Evolutionary conservation across 306 rosid species (phyloP).

Genomic region (Fragaria nilgerrensis): DNA sequence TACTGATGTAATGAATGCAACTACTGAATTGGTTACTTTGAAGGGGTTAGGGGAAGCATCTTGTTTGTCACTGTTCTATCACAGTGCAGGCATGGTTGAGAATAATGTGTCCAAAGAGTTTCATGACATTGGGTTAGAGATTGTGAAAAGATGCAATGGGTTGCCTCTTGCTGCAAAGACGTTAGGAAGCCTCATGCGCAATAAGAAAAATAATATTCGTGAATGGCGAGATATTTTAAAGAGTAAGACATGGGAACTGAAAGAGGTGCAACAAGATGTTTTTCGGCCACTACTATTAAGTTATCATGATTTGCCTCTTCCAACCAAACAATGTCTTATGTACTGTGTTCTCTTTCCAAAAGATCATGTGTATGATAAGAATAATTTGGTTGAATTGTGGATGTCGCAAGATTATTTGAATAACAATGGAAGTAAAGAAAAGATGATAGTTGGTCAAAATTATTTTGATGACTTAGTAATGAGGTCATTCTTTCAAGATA

Average conservation of each 20-base stretch:
- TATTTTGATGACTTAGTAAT: neutral
- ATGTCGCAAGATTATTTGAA: too few species aligned
- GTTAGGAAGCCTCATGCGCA: neutral
- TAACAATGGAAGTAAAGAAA: neutral
- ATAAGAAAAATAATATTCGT: neutral
- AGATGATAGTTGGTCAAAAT: neutral
- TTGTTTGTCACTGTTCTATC: neutral
- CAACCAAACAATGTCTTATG: too few species aligned
- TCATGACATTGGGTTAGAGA: neutral
- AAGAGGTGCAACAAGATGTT: too few species aligned
- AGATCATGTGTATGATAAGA: too few species aligned
- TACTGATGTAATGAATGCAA: too few species aligned
- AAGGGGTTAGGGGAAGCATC: neutral
- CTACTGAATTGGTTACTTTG: neutral
- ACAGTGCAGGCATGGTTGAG: neutral
- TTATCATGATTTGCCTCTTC: too few species aligned
- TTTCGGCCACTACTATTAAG: too few species aligned
- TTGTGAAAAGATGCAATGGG: neutral
- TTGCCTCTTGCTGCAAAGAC: constrained; percentile 2
- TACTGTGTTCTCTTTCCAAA: too few species aligned
- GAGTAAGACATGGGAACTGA: constrained; percentile 1
- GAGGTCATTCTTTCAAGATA: too few species aligned
- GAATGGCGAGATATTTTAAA: constrained; percentile 1
- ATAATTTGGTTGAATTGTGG: too few species aligned
- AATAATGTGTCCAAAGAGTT: neutral